phyloP scores from a whole-genome alignment of 768 basidiomycete species.

The Mycena metata region DNA sequence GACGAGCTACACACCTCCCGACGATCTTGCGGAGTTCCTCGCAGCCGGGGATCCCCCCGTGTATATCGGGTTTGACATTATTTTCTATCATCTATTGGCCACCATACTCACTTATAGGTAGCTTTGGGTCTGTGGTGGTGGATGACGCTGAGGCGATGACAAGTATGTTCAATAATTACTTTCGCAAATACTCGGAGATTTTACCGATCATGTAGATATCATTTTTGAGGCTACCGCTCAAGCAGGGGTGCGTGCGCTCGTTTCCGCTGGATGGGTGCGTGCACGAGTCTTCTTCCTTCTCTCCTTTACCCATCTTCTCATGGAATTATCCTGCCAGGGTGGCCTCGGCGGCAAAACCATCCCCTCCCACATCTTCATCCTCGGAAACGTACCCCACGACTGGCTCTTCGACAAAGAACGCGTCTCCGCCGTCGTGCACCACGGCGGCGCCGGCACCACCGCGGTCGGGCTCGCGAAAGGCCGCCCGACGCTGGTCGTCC shows the following conservation, averaged over 20 bases:
- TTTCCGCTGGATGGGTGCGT: conserved; percentile 73
- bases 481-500: conserved; percentile 71
- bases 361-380: conserved; percentile 69
- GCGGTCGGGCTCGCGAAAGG: conserved; percentile 73
- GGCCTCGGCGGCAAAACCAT: conserved; percentile 66
- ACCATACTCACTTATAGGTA: conserved; percentile 37
- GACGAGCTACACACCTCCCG: conserved; percentile 60
- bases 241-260: conserved; percentile 70
- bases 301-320: neutral
- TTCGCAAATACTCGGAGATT: neutral
- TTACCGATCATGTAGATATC: conserved; percentile 51
- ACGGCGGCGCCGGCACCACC: conserved; percentile 77
- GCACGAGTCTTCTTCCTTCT: neutral
- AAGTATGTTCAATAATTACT: conserved; percentile 46
- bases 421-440: conserved; percentile 72
- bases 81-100: neutral
- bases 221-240: conserved; percentile 70
- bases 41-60: conserved; percentile 64
- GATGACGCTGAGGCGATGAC: conserved; percentile 67
- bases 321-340: conserved; percentile 50
- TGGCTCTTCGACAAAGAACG: conserved; percentile 72
- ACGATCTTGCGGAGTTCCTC: conserved; percentile 64
- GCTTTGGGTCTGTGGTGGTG: conserved; percentile 74
- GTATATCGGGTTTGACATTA: conserved; percentile 65
- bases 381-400: conserved; percentile 78